These are phyloP conservation scores for Penicillium sp. DNA, from an alignment of 2,329 filamentous ascomycete species.

Conservation along the genomic window DNA sequence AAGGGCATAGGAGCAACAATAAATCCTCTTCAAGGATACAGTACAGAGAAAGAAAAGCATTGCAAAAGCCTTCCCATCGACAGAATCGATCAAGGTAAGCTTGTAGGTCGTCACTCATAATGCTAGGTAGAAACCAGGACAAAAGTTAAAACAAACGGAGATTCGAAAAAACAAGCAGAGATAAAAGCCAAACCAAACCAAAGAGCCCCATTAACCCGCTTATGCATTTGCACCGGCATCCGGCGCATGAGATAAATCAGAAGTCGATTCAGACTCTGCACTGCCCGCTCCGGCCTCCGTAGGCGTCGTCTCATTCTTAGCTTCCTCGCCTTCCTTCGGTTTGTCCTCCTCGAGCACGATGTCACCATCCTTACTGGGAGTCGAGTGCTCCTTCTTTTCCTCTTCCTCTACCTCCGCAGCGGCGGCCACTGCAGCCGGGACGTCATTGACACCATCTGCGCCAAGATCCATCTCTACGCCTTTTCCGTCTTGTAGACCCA, in stretches of 20 bases:
- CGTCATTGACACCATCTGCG: constrained; percentile 13
- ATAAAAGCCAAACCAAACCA: background rate
- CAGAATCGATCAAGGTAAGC: constrained; percentile 9
- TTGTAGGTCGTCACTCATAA: constrained; percentile 26
- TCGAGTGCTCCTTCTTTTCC: constrained; percentile 13
- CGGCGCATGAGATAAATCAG: constrained; percentile 9
- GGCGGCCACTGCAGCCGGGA: constrained; percentile 4
- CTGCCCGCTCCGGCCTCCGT: constrained; percentile 1
- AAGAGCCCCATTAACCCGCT: background rate
- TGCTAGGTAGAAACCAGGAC: constrained; percentile 18
- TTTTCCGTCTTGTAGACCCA: constrained; percentile 66
- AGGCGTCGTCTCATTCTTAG: constrained; percentile 13
- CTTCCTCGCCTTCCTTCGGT: constrained; percentile 14
- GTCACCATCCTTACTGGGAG: constrained; percentile 35
- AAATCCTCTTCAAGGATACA: no score
- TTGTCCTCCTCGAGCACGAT: constrained; percentile 38
- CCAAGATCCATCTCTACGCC: constrained; percentile 43
- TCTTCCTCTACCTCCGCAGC: constrained; percentile 13
- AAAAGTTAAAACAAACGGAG: constrained; percentile 8
- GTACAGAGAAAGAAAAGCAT: background rate
- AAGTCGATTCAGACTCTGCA: constrained; percentile 3
- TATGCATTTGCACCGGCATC: constrained; percentile 15
- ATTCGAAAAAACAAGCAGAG: background rate
- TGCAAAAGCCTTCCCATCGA: background rate
- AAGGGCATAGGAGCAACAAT: no score